These are phyloP conservation scores for Venturiaceae sp. DNA, from an alignment of 2,329 filamentous ascomycete species.

Conservation along the genomic window DNA sequence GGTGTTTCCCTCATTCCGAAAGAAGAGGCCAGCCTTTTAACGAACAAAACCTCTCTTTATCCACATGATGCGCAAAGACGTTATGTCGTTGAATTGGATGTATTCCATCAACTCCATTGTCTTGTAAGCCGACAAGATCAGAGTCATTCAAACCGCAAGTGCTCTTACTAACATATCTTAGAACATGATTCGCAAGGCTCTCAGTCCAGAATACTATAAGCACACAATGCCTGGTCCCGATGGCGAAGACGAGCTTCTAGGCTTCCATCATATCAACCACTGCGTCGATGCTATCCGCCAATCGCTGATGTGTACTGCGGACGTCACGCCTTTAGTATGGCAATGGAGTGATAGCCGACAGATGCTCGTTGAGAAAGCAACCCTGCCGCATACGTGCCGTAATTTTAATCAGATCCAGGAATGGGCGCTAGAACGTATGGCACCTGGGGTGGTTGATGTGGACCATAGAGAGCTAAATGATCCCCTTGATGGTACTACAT, in stretches of 20 bases:
- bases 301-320: not conserved
- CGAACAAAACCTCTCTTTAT: not conserved
- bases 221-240: not conserved
- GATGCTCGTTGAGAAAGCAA: not conserved
- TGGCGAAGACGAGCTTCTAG: not conserved
- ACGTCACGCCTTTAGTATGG: not conserved
- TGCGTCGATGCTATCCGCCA: not conserved
- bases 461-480: not conserved
- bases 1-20: too few species aligned
- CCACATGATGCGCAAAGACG: not conserved
- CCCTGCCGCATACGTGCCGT: slow-evolving; percentile 40
- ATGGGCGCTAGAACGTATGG: slow-evolving; percentile 43
- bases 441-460: not conserved
- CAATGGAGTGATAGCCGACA: not conserved
- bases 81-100: not conserved
- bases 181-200: not conserved
- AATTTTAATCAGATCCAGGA: slow-evolving; percentile 43
- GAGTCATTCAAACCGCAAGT: not conserved
- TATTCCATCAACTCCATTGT: not conserved
- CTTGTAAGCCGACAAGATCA: not conserved
- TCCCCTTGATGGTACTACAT: not conserved
- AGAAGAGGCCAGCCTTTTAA: not conserved
- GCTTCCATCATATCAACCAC: not conserved
- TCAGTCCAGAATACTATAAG: not conserved
- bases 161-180: not conserved